These are phyloP conservation scores for Boletus rubescentipes DNA, from an alignment of 768 basidiomycete genomes.

Conservation along the genomic window DNA sequence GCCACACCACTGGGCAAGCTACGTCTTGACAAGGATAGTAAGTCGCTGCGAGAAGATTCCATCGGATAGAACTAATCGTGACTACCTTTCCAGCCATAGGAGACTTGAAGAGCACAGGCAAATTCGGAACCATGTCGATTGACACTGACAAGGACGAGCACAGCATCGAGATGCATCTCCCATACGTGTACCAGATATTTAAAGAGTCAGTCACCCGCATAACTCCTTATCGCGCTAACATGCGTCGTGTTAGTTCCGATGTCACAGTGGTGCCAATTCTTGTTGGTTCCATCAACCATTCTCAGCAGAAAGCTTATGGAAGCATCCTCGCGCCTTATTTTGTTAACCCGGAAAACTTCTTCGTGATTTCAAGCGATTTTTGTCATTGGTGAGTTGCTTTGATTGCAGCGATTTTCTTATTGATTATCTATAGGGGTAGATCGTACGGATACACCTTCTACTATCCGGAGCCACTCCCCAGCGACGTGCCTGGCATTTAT, in stretches of 20 bases:
- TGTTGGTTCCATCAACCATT: conserved; percentile 71
- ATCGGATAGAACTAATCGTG: not conserved
- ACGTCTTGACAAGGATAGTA: conserved; percentile 77
- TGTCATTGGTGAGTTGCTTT: conserved; percentile 81
- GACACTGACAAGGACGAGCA: conserved; percentile 90
- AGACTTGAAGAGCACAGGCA: conserved; percentile 16
- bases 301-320: conserved; percentile 64
- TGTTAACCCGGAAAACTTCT: conserved; percentile 74
- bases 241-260: conserved; percentile 48
- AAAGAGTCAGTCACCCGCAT: conserved; percentile 54
- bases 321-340: conserved; percentile 78
- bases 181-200: conserved; percentile 84
- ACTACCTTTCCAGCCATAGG: conserved; percentile 16
- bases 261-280: conserved; percentile 88
- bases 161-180: conserved; percentile 97
- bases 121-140: conserved; percentile 67
- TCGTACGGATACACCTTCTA: conserved; percentile 89
- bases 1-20: conserved; percentile 84
- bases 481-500: conserved; percentile 43
- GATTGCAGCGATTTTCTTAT: not conserved
- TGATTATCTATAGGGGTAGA: conserved; percentile 57
- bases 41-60: conserved; percentile 25
- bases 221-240: conserved; percentile 1
- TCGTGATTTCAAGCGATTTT: conserved; percentile 93
- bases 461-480: conserved; percentile 62